These are phyloP conservation scores for Cyclotella sp. DNA, from an alignment of 108 stramenopile species.

Conservation along the genomic window DNA sequence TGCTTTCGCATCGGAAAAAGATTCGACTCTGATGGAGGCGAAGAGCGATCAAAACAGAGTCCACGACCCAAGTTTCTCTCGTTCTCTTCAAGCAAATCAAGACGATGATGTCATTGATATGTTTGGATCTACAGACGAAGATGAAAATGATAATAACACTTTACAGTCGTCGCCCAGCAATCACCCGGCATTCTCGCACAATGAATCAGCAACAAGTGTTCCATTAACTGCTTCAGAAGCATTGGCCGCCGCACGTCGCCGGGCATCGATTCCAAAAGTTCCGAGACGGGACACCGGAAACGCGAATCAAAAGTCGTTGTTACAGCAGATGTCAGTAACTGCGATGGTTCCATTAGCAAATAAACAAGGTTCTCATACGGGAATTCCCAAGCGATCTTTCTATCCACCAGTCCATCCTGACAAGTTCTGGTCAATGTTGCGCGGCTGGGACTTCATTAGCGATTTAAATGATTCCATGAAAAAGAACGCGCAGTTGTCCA, in stretches of 20 bases:
- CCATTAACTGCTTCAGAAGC: slow-evolving; percentile 31
- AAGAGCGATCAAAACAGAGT: not conserved
- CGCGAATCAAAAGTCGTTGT: not conserved
- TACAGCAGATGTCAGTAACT: not conserved
- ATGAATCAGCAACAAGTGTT: not conserved
- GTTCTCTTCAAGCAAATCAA: not conserved
- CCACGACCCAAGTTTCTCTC: not conserved
- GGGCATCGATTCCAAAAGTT: slow-evolving; percentile 17
- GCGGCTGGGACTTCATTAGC: slow-evolving; percentile 49
- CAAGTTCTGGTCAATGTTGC: slow-evolving; percentile 41
- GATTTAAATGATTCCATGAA: slow-evolving; percentile 46
- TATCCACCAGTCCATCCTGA: slow-evolving; percentile 49
- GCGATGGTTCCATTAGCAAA: not conserved
- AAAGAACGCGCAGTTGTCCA: not conserved
- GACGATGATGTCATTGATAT: slow-evolving; percentile 20
- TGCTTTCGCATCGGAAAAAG: not conserved
- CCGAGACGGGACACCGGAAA: not conserved
- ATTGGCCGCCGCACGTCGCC: slow-evolving; percentile 14
- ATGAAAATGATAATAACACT: slow-evolving; percentile 4
- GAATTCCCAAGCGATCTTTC: slow-evolving; percentile 24
- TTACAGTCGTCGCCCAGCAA: not conserved
- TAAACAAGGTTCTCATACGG: not conserved
- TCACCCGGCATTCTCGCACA: not conserved
- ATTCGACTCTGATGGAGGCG: not conserved
- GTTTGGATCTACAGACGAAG: slow-evolving; percentile 20